phyloP scores from a whole-genome alignment of 2,329 filamentous ascomycete species.

The Aspergillus terreus region DNA sequence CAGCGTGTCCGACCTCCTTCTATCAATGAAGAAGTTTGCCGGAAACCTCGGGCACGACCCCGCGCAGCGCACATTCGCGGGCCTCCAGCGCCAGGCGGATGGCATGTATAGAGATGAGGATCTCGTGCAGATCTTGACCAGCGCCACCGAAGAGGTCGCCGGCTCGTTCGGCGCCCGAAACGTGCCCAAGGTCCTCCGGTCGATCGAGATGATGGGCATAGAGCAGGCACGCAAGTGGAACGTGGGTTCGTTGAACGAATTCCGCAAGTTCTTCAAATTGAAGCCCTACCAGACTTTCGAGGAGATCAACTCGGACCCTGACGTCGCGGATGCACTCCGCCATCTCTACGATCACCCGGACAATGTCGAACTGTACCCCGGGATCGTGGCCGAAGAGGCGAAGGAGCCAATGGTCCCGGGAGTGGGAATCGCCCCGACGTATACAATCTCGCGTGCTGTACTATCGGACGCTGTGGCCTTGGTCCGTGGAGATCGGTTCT shows the following conservation, averaged over 20 bases:
- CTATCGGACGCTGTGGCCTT: constrained; percentile 75
- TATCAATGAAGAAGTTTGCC: neutral
- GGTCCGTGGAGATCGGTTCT: constrained; percentile 73
- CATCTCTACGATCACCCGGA: constrained; percentile 69
- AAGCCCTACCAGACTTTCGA: constrained; percentile 74
- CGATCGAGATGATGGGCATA: constrained; percentile 77
- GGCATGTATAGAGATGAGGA: neutral
- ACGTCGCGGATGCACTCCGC: constrained; percentile 62
- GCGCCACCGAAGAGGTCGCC: constrained; percentile 65
- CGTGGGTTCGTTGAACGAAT: constrained; percentile 75
- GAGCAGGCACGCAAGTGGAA: constrained; percentile 75
- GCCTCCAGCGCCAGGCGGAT: constrained; percentile 54
- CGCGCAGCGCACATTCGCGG: constrained; percentile 62
- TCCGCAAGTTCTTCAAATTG: constrained; percentile 75
- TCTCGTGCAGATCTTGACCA: constrained; percentile 60
- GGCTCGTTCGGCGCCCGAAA: constrained; percentile 71
- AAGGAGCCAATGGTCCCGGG: constrained; percentile 72
- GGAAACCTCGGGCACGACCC: constrained; percentile 53
- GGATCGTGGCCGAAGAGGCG: constrained; percentile 70
- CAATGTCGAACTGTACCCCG: constrained; percentile 75
- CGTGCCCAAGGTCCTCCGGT: constrained; percentile 68
- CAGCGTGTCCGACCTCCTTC: neutral
- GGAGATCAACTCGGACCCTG: constrained; percentile 75
- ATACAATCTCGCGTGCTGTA: constrained; percentile 72
- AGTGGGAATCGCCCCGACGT: constrained; percentile 70